These are phyloP conservation scores for Zygotorulaspora chibaensis DNA, from an alignment of 805 yeast genomes.

Conservation along the genomic window DNA sequence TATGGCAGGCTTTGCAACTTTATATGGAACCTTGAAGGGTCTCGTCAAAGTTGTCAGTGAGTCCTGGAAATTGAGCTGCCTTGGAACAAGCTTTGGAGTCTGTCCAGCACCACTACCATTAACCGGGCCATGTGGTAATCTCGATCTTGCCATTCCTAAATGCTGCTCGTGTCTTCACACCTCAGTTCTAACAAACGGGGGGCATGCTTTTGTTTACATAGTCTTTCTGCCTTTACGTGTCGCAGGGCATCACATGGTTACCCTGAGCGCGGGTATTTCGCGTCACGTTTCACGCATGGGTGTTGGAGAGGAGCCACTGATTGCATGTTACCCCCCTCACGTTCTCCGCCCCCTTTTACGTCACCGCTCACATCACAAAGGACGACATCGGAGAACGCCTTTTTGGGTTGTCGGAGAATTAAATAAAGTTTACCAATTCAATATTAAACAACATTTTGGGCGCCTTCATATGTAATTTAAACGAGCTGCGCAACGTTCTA, in stretches of 20 bases:
- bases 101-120: conserved; percentile 65
- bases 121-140: conserved; percentile 41
- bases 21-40: conserved; percentile 69
- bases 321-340: too few relatives aligned
- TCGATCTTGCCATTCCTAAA: conserved; percentile 35
- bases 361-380: background rate
- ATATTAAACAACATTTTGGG: too few relatives aligned
- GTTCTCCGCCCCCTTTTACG: background rate
- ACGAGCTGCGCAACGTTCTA: too few relatives aligned
- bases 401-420: background rate
- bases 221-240: background rate
- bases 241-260: background rate
- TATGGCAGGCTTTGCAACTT: conserved; percentile 11
- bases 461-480: too few relatives aligned
- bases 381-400: background rate
- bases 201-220: background rate
- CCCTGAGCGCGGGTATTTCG: too few relatives aligned
- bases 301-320: too few relatives aligned
- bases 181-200: too few relatives aligned
- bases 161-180: background rate
- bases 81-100: conserved; percentile 52
- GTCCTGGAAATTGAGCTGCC: conserved; percentile 52
- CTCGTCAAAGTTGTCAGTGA: conserved; percentile 50
- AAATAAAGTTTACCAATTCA: too few relatives aligned
- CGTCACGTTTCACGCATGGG: too few relatives aligned